These are phyloP conservation scores for Monilinia fructicola DNA, from an alignment of 2,329 filamentous ascomycete species.

Conservation along the genomic window DNA sequence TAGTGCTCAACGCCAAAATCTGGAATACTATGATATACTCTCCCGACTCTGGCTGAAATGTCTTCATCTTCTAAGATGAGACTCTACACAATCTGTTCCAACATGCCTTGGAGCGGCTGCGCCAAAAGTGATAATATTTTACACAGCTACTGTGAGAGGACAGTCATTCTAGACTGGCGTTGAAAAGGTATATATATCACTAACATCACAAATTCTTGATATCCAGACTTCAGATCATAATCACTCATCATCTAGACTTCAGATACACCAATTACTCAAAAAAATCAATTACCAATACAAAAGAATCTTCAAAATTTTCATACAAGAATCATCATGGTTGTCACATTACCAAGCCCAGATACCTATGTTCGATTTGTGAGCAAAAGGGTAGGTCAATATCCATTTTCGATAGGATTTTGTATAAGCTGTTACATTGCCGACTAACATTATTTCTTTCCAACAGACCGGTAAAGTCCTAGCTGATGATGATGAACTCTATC, in stretches of 20 bases:
- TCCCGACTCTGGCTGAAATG: not conserved
- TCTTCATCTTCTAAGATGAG: not conserved
- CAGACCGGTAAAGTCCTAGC: constrained; percentile 8
- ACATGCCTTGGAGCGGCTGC: not conserved
- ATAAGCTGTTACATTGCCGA: not conserved
- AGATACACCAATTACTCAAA: not conserved
- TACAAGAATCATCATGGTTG: not conserved
- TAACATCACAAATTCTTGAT: not conserved
- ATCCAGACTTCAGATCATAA: not conserved
- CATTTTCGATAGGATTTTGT: not conserved
- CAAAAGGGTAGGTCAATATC: constrained; percentile 4
- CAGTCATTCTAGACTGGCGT: not conserved
- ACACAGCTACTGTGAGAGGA: not conserved
- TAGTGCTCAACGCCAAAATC: not conserved
- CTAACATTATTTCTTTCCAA: not conserved
- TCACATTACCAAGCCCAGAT: constrained; percentile 1
- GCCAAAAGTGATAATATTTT: not conserved
- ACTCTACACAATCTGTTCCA: not conserved
- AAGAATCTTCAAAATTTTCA: not conserved
- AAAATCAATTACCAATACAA: not conserved
- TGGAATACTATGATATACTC: not conserved
- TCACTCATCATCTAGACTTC: not conserved
- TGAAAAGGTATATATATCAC: not conserved
- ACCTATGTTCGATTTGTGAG: constrained; percentile 6
- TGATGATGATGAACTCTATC: constrained; percentile 1